phyloP scores from a whole-genome alignment of 176 grass and related monocot species.

The Zoysia japonica region DNA sequence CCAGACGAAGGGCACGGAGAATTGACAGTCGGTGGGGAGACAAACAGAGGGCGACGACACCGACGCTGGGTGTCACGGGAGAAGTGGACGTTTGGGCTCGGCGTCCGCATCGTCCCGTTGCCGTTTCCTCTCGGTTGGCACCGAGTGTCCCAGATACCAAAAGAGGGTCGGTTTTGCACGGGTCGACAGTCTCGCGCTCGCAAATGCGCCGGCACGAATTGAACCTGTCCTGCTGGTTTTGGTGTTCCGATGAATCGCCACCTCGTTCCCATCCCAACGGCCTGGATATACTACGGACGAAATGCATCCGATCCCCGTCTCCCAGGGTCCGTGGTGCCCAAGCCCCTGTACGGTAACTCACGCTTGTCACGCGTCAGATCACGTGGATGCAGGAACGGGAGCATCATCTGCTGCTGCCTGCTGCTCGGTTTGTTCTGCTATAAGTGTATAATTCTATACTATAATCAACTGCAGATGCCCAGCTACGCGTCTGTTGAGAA shows the following conservation, averaged over 20 bases:
- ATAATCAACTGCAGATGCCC: conserved; percentile 3
- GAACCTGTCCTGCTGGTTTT: neutral
- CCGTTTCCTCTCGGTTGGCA: no score
- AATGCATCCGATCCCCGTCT: neutral
- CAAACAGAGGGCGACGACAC: neutral
- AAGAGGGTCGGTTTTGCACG: neutral
- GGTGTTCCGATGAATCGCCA: no score
- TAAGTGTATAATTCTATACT: no score
- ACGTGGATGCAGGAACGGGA: conserved; percentile 16
- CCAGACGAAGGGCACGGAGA: conserved; percentile 8
- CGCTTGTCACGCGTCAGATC: conserved; percentile 16
- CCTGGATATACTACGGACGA: neutral
- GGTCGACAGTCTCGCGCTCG: neutral
- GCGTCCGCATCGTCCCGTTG: no score
- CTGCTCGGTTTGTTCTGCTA: no score
- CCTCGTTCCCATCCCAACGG: neutral
- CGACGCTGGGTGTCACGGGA: neutral
- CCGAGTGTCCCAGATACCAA: neutral
- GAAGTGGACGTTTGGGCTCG: no score
- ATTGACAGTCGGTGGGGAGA: neutral
- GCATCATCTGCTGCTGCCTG: neutral
- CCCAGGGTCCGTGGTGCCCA: neutral
- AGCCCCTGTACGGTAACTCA: neutral
- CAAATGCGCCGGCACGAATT: neutral
- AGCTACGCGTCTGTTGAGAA: neutral